phyloP scores from a whole-genome alignment of 768 basidiomycete genomes.

The Gloeopeniophorella convolvens region DNA sequence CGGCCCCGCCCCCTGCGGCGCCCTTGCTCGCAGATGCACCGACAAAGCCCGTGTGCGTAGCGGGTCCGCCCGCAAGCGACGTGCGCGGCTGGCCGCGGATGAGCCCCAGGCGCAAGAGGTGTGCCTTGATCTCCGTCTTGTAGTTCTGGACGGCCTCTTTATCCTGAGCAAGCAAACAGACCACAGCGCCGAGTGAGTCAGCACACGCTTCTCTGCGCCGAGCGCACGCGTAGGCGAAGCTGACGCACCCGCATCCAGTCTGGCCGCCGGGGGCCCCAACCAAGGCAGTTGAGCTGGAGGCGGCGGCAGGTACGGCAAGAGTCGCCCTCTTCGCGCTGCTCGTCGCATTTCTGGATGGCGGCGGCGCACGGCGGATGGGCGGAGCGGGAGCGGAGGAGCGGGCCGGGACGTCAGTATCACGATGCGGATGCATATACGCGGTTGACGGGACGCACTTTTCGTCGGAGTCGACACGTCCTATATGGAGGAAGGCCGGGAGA shows the following conservation, averaged over 20 bases:
- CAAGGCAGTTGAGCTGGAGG: conserved; percentile 73
- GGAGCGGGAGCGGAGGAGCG: conserved; percentile 10
- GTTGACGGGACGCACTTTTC: conserved; percentile 52
- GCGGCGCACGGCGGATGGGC: conserved; percentile 1
- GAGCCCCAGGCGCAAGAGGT: conserved; percentile 68
- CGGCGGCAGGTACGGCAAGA: conserved; percentile 79
- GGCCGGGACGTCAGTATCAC: conserved; percentile 18
- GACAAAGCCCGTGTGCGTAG: conserved; percentile 22
- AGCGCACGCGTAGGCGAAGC: background rate
- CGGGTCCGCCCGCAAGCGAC: conserved; percentile 35
- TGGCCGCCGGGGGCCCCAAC: conserved; percentile 80
- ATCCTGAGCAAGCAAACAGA: conserved; percentile 43
- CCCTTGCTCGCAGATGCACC: conserved; percentile 1
- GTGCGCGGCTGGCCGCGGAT: conserved; percentile 78
- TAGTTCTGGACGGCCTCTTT: conserved; percentile 77
- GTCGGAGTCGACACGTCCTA: conserved; percentile 79
- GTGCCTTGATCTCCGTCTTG: conserved; percentile 79
- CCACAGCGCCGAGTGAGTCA: conserved; percentile 19
- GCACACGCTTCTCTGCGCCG: too few species aligned
- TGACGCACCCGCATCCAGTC: conserved; percentile 79
- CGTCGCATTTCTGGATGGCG: conserved; percentile 72
- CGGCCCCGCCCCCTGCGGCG: background rate
- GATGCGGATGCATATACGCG: conserved; percentile 1
- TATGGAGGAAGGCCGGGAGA: background rate
- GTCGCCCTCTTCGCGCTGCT: conserved; percentile 65